Conservation (phyloP, 257 asterid genomes). For the Nicotiana undulata region DNA sequence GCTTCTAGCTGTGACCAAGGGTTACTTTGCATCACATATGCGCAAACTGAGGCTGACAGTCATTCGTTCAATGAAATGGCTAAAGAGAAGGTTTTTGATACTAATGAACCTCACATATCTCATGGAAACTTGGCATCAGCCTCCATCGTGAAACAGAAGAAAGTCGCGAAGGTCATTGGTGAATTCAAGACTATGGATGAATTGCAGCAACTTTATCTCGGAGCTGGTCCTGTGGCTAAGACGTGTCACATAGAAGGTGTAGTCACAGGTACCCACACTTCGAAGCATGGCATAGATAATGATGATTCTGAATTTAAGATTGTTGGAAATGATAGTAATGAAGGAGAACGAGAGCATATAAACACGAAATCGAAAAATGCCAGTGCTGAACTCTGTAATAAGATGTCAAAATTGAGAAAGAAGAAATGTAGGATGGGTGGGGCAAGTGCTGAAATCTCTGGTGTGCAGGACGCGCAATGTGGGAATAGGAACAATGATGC, state of each 20-base stretch:
- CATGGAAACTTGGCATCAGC: slow-evolving; percentile 1
- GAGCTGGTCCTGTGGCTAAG: slow-evolving; percentile 27
- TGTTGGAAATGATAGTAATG: slow-evolving; percentile 10
- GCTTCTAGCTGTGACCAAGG: slow-evolving; percentile 21
- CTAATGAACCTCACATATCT: slow-evolving; percentile 4
- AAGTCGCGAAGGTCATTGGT: slow-evolving; percentile 13
- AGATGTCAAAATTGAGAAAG: background rate
- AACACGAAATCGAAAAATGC: background rate
- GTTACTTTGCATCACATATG: slow-evolving; percentile 19
- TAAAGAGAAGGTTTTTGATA: background rate
- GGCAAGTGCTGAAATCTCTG: slow-evolving; percentile 13
- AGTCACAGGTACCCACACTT: slow-evolving; percentile 4
- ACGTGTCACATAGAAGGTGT: slow-evolving; percentile 22
- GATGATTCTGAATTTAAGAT: background rate
- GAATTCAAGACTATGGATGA: slow-evolving; percentile 10
- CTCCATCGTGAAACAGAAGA: slow-evolving; percentile 14
- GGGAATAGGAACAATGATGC: slow-evolving; percentile 4
- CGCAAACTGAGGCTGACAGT: background rate
- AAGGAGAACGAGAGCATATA: slow-evolving; percentile 9
- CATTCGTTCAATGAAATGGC: slow-evolving; percentile 6
- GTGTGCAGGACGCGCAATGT: slow-evolving; percentile 18
- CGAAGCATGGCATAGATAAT: background rate
- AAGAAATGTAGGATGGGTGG: background rate
- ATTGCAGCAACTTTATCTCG: slow-evolving; percentile 10
- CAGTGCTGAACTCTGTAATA: background rate